Evolutionary conservation across 345 rosid species (phyloP).

Genomic region (Populus tremula): DNA sequence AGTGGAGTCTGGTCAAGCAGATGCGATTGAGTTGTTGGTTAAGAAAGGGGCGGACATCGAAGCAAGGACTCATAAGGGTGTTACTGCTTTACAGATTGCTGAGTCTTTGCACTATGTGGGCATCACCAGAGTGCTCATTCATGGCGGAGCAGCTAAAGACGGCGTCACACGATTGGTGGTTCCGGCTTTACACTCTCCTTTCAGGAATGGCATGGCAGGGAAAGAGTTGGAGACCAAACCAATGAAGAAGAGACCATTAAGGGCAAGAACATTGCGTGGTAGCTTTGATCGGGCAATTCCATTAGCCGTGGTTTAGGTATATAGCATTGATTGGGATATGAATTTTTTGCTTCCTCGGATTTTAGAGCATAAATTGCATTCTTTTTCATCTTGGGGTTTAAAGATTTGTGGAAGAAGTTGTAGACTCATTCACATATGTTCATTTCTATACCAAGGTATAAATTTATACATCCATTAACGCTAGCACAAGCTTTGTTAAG

Average conservation of each 20-base stretch:
- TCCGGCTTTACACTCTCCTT: background rate
- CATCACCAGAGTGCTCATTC: conserved; percentile 46
- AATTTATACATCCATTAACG: background rate
- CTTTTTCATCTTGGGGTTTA: background rate
- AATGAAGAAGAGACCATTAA: conserved; percentile 22
- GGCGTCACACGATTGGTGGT: background rate
- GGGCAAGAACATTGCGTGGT: conserved; percentile 30
- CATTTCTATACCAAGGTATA: background rate
- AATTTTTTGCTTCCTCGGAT: background rate
- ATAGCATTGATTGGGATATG: background rate
- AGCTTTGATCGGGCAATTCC: conserved; percentile 43
- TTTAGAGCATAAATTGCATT: background rate
- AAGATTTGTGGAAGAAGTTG: conserved; percentile 1
- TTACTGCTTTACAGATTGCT: conserved; percentile 47
- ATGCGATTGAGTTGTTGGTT: conserved; percentile 51
- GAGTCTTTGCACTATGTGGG: conserved; percentile 54
- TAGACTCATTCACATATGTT: background rate
- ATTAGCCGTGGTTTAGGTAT: conserved; percentile 36
- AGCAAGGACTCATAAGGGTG: conserved; percentile 49
- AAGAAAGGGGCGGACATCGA: conserved; percentile 55
- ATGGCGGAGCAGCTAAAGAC: conserved; percentile 44
- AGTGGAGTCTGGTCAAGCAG: conserved; percentile 51
- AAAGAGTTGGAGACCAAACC: conserved; percentile 18
- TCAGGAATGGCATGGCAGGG: conserved; percentile 10
- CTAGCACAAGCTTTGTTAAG: background rate